These are phyloP conservation scores for Rickenella mellea DNA, from an alignment of 768 basidiomycete genomes.

Conservation along the genomic window DNA sequence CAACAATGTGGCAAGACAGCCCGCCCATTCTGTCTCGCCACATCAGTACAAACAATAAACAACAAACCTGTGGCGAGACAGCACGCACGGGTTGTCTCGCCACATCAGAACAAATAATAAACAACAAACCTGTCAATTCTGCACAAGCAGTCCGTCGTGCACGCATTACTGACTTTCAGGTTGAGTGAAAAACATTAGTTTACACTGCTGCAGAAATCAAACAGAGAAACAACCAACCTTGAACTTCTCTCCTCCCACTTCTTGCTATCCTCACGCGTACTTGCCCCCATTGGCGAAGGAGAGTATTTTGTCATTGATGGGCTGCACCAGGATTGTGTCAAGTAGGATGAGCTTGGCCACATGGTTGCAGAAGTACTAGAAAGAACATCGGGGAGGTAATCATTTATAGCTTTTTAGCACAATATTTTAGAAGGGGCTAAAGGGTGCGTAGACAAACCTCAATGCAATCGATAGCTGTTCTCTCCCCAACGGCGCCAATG, in stretches of 20 bases:
- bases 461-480: conserved; percentile 95
- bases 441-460: conserved; percentile 46
- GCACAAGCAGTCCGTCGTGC: conserved; percentile 60
- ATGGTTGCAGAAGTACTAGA: conserved; percentile 87
- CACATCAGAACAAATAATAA: no score
- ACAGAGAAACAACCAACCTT: conserved; percentile 40
- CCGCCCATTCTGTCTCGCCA: no score
- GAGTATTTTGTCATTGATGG: conserved; percentile 89
- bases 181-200: no score
- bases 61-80: no score
- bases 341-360: conserved; percentile 97
- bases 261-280: conserved; percentile 63
- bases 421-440: neutral
- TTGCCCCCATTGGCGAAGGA: conserved; percentile 80
- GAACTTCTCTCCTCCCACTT: conserved; percentile 95
- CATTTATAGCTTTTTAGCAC: neutral
- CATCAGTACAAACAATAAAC: no score
- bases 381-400: neutral
- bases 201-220: neutral
- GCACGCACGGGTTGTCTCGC: no score
- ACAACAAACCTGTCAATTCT: no score
- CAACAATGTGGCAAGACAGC: no score
- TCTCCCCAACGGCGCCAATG: conserved; percentile 91
- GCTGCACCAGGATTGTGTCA: conserved; percentile 94
- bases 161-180: conserved; percentile 41